Conservation (phyloP, 257 asterid species). For the Nicotiana tomentosiformis region DNA sequence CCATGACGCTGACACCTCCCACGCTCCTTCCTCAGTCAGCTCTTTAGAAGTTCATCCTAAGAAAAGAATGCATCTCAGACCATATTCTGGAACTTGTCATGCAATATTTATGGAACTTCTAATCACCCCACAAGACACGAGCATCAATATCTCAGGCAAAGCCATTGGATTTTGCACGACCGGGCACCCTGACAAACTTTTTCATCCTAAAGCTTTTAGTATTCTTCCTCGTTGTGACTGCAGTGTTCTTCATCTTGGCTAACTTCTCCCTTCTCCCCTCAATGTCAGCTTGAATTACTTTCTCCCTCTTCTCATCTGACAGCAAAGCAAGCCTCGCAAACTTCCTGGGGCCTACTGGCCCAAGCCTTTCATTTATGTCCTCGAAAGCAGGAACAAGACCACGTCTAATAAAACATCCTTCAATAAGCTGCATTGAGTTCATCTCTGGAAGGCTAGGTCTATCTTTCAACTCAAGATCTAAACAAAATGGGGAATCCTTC, state of each 20-base stretch:
- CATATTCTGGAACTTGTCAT: background rate
- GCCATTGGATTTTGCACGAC: conserved; percentile 19
- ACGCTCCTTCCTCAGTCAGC: background rate
- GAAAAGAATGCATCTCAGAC: background rate
- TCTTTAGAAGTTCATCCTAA: background rate
- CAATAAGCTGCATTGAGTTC: conserved; percentile 83
- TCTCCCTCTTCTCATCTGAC: conserved; percentile 64
- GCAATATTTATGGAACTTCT: background rate
- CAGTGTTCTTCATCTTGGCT: conserved; percentile 38
- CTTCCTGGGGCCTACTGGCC: conserved; percentile 71
- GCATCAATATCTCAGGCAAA: background rate
- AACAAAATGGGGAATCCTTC: conserved; percentile 90
- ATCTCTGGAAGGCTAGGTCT: conserved; percentile 49
- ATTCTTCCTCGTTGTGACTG: conserved; percentile 29
- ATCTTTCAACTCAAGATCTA: conserved; percentile 84
- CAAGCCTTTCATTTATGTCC: conserved; percentile 78
- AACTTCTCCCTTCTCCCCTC: conserved; percentile 60
- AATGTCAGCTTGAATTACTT: conserved; percentile 53
- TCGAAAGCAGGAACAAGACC: conserved; percentile 88
- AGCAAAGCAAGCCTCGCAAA: conserved; percentile 83
- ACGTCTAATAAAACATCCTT: conserved; percentile 80
- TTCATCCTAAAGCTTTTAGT: conserved; percentile 20
- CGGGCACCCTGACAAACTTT: conserved; percentile 27
- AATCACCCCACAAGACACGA: background rate
- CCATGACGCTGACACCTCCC: background rate